Evolutionary conservation across 2,329 filamentous ascomycete genomes (phyloP), one percentile per base, ranked within the genome.

Genomic region (Sarocladiaceae sp.): DNA sequence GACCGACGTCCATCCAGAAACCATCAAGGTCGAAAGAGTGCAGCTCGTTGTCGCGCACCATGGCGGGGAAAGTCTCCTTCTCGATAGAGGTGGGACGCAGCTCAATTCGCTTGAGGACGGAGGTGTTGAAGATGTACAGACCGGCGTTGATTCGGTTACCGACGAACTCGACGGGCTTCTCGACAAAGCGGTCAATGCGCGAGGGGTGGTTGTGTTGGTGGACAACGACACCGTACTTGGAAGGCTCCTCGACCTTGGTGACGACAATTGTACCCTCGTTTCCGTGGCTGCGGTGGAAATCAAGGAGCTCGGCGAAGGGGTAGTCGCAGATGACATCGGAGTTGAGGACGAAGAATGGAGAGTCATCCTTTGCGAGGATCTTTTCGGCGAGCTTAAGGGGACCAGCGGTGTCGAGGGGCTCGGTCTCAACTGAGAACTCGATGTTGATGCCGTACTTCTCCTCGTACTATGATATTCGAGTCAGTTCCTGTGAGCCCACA

Each of bases 1-100:
- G 93, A 63, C 93, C 93, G 58, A 99, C 90, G 63, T 97, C 93
- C 93, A 97, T 97, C 93, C 93, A 97, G 83, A 95, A 97, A 62
- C 93, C 91, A 60, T 97, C 91, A 26, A 97, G 83, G 68, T 97
- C 93, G 68, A 96, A 97, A 2, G 90, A 96, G 80, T 97, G 93
- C 57, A 97, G 78, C 72, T 93, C 83, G 59, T 90, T 90, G 64
- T 97, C 93, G 64, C 81, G 84, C 73, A 88, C 88, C 70, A 97
- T 94, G 62, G 90, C 84, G 44, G 93, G 93, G 88, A 99, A 99
- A 29, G 91, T 97, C 77, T 97, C 94, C 76, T 97, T 93, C 76
- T 99, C 93, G 68, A 97, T 99, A 6, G 91, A 96, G 49, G 93
- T 97, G 37, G 94, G 94, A 56, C 93, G 90, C 59, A 97, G 85